These are phyloP conservation scores for Cicer arietinum DNA, from an alignment of 306 rosid genomes.

Conservation along the genomic window DNA sequence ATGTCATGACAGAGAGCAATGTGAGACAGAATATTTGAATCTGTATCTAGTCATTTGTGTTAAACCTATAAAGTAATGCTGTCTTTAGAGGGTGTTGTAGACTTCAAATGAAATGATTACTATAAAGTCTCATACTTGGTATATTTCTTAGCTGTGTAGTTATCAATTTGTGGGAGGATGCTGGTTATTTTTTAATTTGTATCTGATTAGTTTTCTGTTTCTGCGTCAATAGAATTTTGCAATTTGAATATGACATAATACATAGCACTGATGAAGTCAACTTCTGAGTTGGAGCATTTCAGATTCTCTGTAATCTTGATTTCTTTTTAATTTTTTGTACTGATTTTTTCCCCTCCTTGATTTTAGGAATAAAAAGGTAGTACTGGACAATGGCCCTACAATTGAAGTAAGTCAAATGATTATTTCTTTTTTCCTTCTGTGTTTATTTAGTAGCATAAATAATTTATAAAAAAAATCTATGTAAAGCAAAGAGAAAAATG, in stretches of 20 bases:
- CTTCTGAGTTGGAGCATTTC: neutral
- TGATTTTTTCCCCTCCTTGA: conserved; percentile 24
- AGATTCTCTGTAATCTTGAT: conserved; percentile 6
- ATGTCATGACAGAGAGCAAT: neutral
- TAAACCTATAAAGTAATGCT: neutral
- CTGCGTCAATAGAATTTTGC: conserved; percentile 29
- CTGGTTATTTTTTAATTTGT: conserved; percentile 11
- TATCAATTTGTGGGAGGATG: conserved; percentile 15
- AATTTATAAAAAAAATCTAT: neutral
- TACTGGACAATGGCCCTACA: conserved; percentile 71
- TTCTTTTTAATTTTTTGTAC: conserved; percentile 24
- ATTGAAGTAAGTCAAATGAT: conserved; percentile 70
- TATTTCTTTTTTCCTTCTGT: conserved; percentile 27
- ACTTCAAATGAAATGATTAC: neutral
- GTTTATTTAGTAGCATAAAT: conserved; percentile 25
- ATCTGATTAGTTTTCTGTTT: conserved; percentile 28
- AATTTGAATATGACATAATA: conserved; percentile 23
- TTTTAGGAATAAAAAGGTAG: conserved; percentile 75
- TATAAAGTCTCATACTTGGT: neutral
- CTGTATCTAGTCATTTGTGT: neutral
- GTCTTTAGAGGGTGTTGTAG: neutral
- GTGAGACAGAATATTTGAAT: neutral
- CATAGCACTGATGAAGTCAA: conserved; percentile 29
- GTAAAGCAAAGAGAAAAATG: neutral
- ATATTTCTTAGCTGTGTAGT: neutral